phyloP scores from a whole-genome alignment of 768 basidiomycete genomes.

The Boletellus ananas region DNA sequence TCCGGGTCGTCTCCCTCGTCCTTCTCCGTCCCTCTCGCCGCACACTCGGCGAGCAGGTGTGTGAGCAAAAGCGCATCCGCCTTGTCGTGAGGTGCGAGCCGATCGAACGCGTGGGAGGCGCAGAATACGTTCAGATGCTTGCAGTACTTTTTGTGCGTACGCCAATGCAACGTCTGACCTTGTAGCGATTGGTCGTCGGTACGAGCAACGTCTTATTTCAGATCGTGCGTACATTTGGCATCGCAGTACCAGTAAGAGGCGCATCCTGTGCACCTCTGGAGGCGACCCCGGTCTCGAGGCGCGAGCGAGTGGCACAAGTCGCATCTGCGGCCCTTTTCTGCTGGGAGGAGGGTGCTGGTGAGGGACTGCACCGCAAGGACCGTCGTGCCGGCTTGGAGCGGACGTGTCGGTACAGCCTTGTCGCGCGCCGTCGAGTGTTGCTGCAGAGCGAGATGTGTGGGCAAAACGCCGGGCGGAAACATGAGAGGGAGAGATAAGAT shows the following conservation, averaged over 20 bases:
- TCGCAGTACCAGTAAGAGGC: constrained; percentile 73
- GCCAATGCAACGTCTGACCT: constrained; percentile 76
- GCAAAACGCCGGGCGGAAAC: constrained; percentile 3
- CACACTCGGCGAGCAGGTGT: constrained; percentile 49
- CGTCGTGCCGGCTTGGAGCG: constrained; percentile 42
- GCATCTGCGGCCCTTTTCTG: constrained; percentile 63
- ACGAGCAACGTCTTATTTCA: constrained; percentile 1
- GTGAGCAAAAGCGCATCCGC: constrained; percentile 63
- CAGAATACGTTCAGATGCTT: constrained; percentile 47
- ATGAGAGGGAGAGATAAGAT: constrained; percentile 11
- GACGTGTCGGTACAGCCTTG: constrained; percentile 42
- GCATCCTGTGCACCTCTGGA: constrained; percentile 64
- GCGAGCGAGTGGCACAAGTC: constrained; percentile 54
- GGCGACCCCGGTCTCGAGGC: constrained; percentile 22
- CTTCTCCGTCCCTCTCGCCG: constrained; percentile 8
- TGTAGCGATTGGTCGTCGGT: constrained; percentile 11
- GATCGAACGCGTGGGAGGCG: constrained; percentile 44
- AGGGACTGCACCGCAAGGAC: constrained; percentile 47
- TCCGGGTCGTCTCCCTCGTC: constrained; percentile 19
- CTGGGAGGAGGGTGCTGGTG: constrained; percentile 45
- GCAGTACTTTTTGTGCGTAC: constrained; percentile 65
- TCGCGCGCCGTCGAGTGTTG: constrained; percentile 47
- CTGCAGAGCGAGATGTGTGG: constrained; percentile 30
- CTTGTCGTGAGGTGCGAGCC: constrained; percentile 49
- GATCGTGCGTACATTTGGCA: constrained; percentile 47